Evolutionary conservation across 495 filamentous ascomycete genomes (phyloP).

Genomic region (Massariosphaeria phaeospora): DNA sequence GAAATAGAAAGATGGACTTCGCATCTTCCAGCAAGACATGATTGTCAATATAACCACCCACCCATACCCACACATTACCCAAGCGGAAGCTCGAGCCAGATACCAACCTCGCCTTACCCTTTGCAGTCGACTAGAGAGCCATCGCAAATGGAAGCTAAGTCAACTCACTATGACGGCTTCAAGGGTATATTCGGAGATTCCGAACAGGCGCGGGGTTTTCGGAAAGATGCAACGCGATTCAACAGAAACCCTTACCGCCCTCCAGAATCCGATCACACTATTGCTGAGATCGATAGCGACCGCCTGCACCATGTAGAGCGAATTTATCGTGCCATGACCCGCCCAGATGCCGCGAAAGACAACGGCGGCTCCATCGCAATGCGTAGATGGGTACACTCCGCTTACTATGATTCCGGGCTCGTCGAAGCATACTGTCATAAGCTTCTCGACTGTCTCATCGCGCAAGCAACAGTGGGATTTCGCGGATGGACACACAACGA

Average conservation of each 20-base stretch:
- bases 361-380: slow-evolving; percentile 18
- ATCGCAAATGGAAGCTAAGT: neutral
- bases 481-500: slow-evolving; percentile 21
- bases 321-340: slow-evolving; percentile 24
- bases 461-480: slow-evolving; percentile 13
- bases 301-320: slow-evolving; percentile 10
- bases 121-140: neutral
- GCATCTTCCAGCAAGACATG: neutral
- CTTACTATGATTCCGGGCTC: slow-evolving; percentile 2
- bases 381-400: slow-evolving; percentile 14
- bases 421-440: slow-evolving; percentile 24
- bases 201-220: slow-evolving; percentile 1
- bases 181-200: slow-evolving; percentile 1
- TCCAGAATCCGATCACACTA: slow-evolving; percentile 7
- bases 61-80: neutral
- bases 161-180: neutral
- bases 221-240: slow-evolving; percentile 4
- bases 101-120: too few relatives aligned
- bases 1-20: neutral
- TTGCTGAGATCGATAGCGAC: neutral
- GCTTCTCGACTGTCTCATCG: slow-evolving; percentile 17
- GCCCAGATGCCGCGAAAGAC: slow-evolving; percentile 20
- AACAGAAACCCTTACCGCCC: slow-evolving; percentile 12
- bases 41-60: neutral
- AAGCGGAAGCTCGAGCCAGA: neutral